A percentile compares a stretch with the other conserved stretches of the same genome.
phyloP scores from a whole-genome alignment of 2,329 filamentous ascomycete genomes.

The Pestalotiopsis sp. region DNA sequence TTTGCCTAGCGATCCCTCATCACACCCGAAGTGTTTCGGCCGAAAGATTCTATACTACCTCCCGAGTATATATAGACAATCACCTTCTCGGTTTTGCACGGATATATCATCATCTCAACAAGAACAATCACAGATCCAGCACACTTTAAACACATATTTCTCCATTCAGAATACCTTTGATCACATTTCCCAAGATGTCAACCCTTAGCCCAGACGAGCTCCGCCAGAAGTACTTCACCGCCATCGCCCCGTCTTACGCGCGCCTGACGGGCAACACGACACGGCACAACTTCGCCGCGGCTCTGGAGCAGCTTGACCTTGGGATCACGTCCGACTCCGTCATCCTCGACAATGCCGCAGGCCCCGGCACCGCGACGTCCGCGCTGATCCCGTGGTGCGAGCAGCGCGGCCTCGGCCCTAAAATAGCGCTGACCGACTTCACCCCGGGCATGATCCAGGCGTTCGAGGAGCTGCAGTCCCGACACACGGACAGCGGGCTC shows the following conservation, averaged over 20 bases:
- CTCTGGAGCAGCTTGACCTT: conserved; percentile 17
- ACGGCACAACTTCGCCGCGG: conserved; percentile 20
- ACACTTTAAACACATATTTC: background rate
- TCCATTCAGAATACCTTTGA: background rate
- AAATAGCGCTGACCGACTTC: conserved; percentile 23
- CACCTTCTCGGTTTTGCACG: too few species aligned
- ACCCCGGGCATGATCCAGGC: conserved; percentile 20
- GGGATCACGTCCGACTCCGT: conserved; percentile 25
- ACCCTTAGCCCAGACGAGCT: conserved; percentile 2
- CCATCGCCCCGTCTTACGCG: conserved; percentile 26
- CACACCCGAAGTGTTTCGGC: background rate
- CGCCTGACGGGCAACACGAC: conserved; percentile 31
- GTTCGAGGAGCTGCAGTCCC: background rate
- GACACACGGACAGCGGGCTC: background rate
- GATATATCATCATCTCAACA: too few species aligned
- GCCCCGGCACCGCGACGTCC: conserved; percentile 30
- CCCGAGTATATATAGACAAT: background rate
- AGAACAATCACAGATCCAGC: too few species aligned
- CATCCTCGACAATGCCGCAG: conserved; percentile 35
- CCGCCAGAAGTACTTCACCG: conserved; percentile 24
- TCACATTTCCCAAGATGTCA: background rate
- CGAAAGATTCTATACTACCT: background rate
- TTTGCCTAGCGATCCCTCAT: background rate
- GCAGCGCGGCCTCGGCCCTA: conserved; percentile 3
- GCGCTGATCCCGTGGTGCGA: conserved; percentile 20